These are phyloP conservation scores for Panicum miliaceum DNA, from an alignment of 176 grass and related monocot species.

Conservation along the genomic window DNA sequence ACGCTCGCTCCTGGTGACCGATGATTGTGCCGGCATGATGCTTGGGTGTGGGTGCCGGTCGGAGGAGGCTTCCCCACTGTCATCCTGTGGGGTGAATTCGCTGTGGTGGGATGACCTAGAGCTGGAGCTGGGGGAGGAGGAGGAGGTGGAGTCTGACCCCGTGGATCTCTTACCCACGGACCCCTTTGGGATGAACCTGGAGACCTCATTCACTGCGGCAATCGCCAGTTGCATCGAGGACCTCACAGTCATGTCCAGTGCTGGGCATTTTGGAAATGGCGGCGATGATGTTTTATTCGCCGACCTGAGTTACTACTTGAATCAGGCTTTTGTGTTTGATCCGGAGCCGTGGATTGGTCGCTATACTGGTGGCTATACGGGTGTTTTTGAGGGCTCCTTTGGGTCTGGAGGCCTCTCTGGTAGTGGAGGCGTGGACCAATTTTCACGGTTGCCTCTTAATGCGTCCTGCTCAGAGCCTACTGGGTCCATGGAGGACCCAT, in stretches of 20 bases:
- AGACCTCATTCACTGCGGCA: conserved; percentile 45
- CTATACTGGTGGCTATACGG: conserved; percentile 17
- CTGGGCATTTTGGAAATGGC: conserved; percentile 30
- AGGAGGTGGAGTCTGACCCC: conserved; percentile 39
- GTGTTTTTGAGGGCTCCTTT: conserved; percentile 31
- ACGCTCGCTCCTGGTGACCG: conserved; percentile 43
- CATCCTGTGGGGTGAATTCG: conserved; percentile 42
- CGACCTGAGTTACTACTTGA: conserved; percentile 49
- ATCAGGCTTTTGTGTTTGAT: conserved; percentile 39
- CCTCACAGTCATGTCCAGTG: conserved; percentile 29
- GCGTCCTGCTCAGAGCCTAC: conserved; percentile 6
- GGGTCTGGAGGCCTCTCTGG: conserved; percentile 17
- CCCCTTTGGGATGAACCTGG: conserved; percentile 80
- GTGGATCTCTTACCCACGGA: conserved; percentile 61
- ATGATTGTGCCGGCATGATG: conserved; percentile 51
- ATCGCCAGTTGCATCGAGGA: conserved; percentile 56
- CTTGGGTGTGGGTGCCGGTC: conserved; percentile 53
- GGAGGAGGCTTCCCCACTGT: conserved; percentile 50
- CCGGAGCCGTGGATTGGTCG: conserved; percentile 1
- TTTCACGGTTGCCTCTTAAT: conserved; percentile 11
- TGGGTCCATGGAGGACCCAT: conserved; percentile 21
- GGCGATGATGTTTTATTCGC: conserved; percentile 17
- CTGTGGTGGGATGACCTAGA: conserved; percentile 48
- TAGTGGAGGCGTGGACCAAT: not conserved
- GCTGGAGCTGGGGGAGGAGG: not conserved